phyloP scores from a whole-genome alignment of 306 rosid species.

The Fragaria iinumae region DNA sequence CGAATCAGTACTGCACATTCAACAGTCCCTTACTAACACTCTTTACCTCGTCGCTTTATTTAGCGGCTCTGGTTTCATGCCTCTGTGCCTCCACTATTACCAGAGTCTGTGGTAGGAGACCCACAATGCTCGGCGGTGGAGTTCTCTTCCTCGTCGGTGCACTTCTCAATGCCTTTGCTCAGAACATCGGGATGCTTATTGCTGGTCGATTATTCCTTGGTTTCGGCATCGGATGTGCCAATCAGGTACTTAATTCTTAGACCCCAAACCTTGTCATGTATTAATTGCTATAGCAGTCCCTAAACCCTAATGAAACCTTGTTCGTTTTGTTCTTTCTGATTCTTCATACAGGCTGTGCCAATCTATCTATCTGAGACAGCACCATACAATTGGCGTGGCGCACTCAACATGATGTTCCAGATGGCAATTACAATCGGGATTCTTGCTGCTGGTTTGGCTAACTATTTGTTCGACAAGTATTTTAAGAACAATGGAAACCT shows the following conservation, averaged over 20 bases:
- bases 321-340: not conserved
- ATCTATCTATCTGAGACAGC: conserved; percentile 84
- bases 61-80: conserved; percentile 67
- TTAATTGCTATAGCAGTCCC: not conserved
- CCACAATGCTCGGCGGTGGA: conserved; percentile 60
- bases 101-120: conserved; percentile 48
- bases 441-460: conserved; percentile 52
- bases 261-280: not conserved
- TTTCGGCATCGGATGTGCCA: conserved; percentile 82
- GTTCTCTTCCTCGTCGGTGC: conserved; percentile 56
- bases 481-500: conserved; percentile 42
- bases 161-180: conserved; percentile 54
- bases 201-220: conserved; percentile 69
- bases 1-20: conserved; percentile 67
- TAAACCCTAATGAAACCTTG: not conserved
- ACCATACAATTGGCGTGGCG: conserved; percentile 57
- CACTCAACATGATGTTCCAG: conserved; percentile 72
- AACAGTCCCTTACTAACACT: conserved; percentile 56
- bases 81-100: conserved; percentile 46
- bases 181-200: conserved; percentile 55
- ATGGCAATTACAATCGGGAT: conserved; percentile 72
- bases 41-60: conserved; percentile 75
- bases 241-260: conserved; percentile 43
- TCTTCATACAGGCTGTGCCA: conserved; percentile 57
- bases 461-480: conserved; percentile 45